A percentile compares a stretch with the other conserved stretches of the same genome.
Conservation (phyloP, 495 filamentous ascomycete species). For the Aspergillus kassunensis region DNA sequence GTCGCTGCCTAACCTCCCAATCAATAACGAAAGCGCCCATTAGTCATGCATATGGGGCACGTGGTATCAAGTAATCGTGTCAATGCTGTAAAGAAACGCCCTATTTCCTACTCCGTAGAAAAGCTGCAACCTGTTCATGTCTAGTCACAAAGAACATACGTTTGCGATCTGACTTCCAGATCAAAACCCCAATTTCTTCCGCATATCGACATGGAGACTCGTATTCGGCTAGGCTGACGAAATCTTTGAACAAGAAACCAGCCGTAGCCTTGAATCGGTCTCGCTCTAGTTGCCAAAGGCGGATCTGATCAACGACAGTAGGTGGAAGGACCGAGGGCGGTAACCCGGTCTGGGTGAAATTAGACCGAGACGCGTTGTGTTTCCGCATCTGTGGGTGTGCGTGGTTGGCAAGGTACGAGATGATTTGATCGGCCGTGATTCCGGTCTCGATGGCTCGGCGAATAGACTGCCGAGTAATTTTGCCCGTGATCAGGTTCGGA, state of each 20-base stretch:
- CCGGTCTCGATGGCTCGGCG: conserved; percentile 81
- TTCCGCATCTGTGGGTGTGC: conserved; percentile 90
- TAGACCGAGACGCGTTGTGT: conserved; percentile 47
- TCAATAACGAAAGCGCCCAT: conserved; percentile 1
- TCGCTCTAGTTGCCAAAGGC: conserved; percentile 95
- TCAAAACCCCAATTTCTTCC: conserved; percentile 84
- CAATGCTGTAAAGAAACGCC: background rate
- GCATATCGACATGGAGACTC: conserved; percentile 71
- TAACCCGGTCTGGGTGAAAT: conserved; percentile 32
- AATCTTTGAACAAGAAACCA: conserved; percentile 89
- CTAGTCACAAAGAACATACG: conserved; percentile 83
- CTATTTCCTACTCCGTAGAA: conserved; percentile 59
- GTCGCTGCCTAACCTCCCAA: background rate
- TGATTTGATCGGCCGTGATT: conserved; percentile 92
- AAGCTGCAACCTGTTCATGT: conserved; percentile 78
- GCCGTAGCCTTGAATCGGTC: conserved; percentile 79
- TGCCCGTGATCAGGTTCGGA: conserved; percentile 85
- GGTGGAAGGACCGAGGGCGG: conserved; percentile 70
- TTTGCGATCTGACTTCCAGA: conserved; percentile 77
- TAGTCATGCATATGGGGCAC: conserved; percentile 5
- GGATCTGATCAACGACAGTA: conserved; percentile 95
- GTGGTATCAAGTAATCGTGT: conserved; percentile 4
- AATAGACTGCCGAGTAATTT: conserved; percentile 81
- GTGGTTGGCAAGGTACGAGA: conserved; percentile 79
- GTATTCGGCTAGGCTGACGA: conserved; percentile 72